Percentiles rank a stretch among this genome's conserved stretches.
Evolutionary conservation across 257 asterid species (phyloP).

Genomic region (Solanum sitiens): DNA sequence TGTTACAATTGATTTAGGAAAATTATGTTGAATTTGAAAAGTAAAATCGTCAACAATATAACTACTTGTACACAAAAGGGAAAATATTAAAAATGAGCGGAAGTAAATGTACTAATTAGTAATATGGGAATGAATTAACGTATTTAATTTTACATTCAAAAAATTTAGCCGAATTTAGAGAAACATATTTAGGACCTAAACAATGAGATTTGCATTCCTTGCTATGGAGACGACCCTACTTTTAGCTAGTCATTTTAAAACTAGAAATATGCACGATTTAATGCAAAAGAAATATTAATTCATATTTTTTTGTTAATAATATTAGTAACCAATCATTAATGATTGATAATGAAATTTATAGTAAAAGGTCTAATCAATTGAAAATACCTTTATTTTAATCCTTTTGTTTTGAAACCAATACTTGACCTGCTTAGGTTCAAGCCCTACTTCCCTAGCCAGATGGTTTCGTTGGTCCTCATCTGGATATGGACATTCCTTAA

Average conservation of each 20-base stretch:
- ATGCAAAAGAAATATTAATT: no score
- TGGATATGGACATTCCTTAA: constrained; percentile 44
- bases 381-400: constrained; percentile 42
- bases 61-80: background rate
- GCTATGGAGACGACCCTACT: no score
- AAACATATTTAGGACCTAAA: no score
- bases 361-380: no score
- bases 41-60: background rate
- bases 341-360: background rate
- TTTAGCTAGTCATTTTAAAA: no score
- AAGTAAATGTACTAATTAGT: background rate
- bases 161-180: no score
- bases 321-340: background rate
- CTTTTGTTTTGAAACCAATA: constrained; percentile 73
- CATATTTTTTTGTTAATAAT: no score
- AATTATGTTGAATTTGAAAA: background rate
- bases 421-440: constrained; percentile 50
- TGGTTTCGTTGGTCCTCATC: constrained; percentile 42
- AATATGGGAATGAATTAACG: no score
- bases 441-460: constrained; percentile 35
- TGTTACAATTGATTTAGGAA: background rate
- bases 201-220: no score
- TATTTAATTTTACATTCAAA: no score
- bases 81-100: background rate
- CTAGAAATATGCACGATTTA: no score